Base-by-base conservation (phyloP, 495 filamentous ascomycete species). In the Chaetomium cochliodes region DNA sequence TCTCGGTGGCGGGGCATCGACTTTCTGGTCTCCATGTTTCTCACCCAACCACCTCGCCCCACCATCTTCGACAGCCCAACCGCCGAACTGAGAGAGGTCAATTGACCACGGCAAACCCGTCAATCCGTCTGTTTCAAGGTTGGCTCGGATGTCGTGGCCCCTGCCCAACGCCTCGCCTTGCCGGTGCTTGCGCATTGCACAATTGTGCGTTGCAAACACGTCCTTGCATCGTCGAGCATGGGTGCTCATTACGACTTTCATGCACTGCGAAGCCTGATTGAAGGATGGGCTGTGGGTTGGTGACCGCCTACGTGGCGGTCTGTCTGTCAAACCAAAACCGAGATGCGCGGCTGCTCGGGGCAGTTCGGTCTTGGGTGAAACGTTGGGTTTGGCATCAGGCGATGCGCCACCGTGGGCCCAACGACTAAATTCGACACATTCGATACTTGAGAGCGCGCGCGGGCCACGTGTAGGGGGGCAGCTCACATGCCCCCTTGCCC, bases 261-360 rank as follows among this genome's bases (percentile, higher is more conserved):
- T 26, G 46, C 58, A 16, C 16, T 42, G 46, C n/a, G 37, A 20
- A 49, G 23, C 37, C 41, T 57, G 52, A 58, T 64, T 64, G 44
- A 46, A 6, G 52, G 60, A 20, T 23, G 12, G 12, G 22, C 11
- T 16, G 3, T 30, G 39, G 51, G 46, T 8, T 44, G 52, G 51
- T 39, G 33, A n/a, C 46, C 13, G 22, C 22, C 46, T 51, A 65
- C 63, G 63, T 65, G 63, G 63, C 63, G 22, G 54, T 44, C 39
- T 20, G 42, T 16, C 39, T 16, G 53, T 12, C 62, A 51, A 49
- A 23, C 33, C 33, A 33, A 51, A 50, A 56, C 42, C 62, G 22
- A 58, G 44, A 51, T 41, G 15, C 28, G 22, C 54, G 46, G 39
- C 11, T 58, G 9, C 16, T 58, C 26, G 54, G 53, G 42, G 42